Evolutionary conservation across 192 early-diverging fungal species (phyloP).

Genomic region (Spizellomyces sp.): DNA sequence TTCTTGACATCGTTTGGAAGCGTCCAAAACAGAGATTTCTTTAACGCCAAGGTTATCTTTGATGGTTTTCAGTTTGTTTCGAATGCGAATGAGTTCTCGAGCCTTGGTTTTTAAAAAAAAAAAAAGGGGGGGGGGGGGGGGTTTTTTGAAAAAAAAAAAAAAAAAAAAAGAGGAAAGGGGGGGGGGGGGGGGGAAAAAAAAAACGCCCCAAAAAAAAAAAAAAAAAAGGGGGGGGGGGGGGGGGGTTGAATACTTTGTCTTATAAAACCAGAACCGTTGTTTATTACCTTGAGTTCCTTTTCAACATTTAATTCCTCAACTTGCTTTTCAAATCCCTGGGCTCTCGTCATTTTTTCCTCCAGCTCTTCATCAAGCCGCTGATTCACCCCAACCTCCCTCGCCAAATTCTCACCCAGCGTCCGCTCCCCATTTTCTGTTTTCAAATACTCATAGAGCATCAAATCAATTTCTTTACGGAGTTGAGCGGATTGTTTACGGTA

Average conservation of each 20-base stretch:
- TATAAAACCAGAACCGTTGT: too few species aligned
- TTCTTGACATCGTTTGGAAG: constrained; percentile 54
- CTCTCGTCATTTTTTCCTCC: constrained; percentile 36
- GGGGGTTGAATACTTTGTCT: background rate
- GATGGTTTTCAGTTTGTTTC: constrained; percentile 41
- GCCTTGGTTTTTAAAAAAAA: constrained; percentile 27
- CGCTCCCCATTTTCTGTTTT: constrained; percentile 56
- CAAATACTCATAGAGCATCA: constrained; percentile 52
- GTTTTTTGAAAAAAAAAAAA: too few species aligned
- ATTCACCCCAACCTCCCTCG: constrained; percentile 46
- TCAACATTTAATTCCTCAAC: constrained; percentile 49
- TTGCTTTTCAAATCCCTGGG: constrained; percentile 24
- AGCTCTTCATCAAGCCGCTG: constrained; percentile 53
- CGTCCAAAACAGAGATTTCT: constrained; percentile 57
- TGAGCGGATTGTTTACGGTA: constrained; percentile 42
- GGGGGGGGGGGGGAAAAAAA: constrained; percentile 8
- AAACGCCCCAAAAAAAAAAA: constrained; percentile 12
- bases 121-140: too few species aligned
- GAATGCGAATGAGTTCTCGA: constrained; percentile 58
- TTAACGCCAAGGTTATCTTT: constrained; percentile 53
- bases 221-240: background rate
- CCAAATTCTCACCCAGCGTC: constrained; percentile 43
- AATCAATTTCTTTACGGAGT: constrained; percentile 53
- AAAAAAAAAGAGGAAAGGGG: too few species aligned
- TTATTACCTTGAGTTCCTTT: constrained; percentile 52